Evolutionary conservation across 129 eudicot species (phyloP), one percentile per base, ranked within the genome.

Genomic region (Artemisia annua): DNA sequence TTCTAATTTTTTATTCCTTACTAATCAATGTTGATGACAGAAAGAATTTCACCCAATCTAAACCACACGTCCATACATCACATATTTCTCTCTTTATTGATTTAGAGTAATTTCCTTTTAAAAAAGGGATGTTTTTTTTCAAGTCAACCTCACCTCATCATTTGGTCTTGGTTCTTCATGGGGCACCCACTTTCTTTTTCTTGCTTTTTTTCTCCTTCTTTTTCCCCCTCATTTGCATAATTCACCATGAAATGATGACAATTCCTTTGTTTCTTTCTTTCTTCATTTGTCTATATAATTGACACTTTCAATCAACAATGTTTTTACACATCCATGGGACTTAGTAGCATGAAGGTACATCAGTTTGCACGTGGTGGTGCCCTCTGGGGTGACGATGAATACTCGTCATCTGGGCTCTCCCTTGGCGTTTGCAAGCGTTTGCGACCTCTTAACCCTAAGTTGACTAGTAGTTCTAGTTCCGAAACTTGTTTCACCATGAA

Each of bases 71-170:
- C 78, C 82, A 78, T 72, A 64, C 74, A 66, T 69, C 57, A 7
- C 46, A 39, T 39, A 55, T 69, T 51, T 48, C 82, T 58, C 56
- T 70, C 70, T 39, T 60, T 60, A 61, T 64, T 71, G 49, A 73
- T 62, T 51, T 26, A 48, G 59, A 48, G 44, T n/a, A 67, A 69
- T 79, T 71, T 72, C 78, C 84, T 81, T 84, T 87, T 80, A 74
- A 69, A 82, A 64, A 74, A 85, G 82, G 85, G 79, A 81, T 85
- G 66, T 77, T 24, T 85, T 69, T n/a, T 46, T 80, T 75, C 68
- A 87, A 87, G 98, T 92, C 98, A 92, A 92, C 98, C 95, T 87
- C 88, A 87, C 92, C 91, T 87, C 95, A 92, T 92, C 90, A 92
- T 92, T 92, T 92, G 98, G 98, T 92, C 98, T 92, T 84, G 91